Base-by-base conservation (phyloP, 2,329 filamentous ascomycete genomes). In the Metarhizium sp. region DNA sequence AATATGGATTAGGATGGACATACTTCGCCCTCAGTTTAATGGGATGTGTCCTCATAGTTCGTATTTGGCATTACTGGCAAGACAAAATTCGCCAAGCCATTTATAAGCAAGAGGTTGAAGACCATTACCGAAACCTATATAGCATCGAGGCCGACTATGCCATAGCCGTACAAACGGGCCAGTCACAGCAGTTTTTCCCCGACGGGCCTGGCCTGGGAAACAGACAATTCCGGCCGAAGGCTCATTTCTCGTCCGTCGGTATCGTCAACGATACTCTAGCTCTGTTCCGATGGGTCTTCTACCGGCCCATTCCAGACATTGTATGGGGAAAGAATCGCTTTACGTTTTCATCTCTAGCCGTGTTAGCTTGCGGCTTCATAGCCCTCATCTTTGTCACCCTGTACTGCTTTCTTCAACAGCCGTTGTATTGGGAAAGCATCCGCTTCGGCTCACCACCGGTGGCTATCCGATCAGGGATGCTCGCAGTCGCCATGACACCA, bases 1-100 rank as follows among this genome's bases (percentile, higher is more conserved):
- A 95, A 74, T 96, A 96, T 73, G 90, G 80, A 2, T 73, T 90
- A 52, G 90, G 87, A 56, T 96, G 90, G 84, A 90, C 92, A 14
- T 96, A 95, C 71, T 95, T 96, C 65, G 85, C 87, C 53, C 70
- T 95, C 51, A 82, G 85, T 52, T 70, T 96, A 57, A 78, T 92
- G 60, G 78, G 80, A 32, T 64, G 82, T 54, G 84, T 92, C 4
- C 73, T 87, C 11, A 64, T 86, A 11, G 76, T 92, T 66, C 84
- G 90, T 61, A 78, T 88, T 66, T 96, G 92, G 78, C 88, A 96
- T 70, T 85, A 87, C 62, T 96, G 90, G 86, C 90, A 92, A 63
- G 92, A 96, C 75, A 95, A 94, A 74, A 90, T 95, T 61, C 84
- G 92, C 61, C 88, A 92, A 62, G 92, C 90, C 59, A 82, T 94